Base-by-base conservation (phyloP, 768 basidiomycete genomes). In the Piloderma croceum region DNA sequence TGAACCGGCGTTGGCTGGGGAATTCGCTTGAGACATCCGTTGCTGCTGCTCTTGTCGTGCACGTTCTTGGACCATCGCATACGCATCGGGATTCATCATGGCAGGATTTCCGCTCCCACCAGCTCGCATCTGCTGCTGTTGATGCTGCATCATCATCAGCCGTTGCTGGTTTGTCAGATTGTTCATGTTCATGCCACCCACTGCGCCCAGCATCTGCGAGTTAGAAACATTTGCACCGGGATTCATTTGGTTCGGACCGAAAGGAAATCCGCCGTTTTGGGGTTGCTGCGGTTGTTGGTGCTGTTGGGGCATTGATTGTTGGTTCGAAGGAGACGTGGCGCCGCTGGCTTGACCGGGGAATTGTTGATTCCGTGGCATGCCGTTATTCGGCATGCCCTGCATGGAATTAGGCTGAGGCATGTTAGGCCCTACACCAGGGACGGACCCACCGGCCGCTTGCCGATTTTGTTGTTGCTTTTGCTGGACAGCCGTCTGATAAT, bases 101-200 rank as follows among this genome's bases (percentile, higher is more conserved):
- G 53, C 50, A 7, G 52, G 47, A 11, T 29, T 29, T 15, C 27
- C 27, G 27, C 27, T 15, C 10, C 27, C 27, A 15, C 27, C 27
- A 2, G 18, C 31, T 6, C 22, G 24, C 24, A 25, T 6, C 36
- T 45, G 45, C 32, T 46, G 45, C 22, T 38, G 47, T 18, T 32
- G 41, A 32, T 47, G 36, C 31, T 44, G 46, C 44, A 63, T 58
- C 43, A 63, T 49, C 18, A 77, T 40, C 41, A 77, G 68, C 23
- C 73, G 65, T 47, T 76, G 77, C 22, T 74, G 67, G 7, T 61
- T 56, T 1, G 58, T 54, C 18, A 66, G 48, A 18, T 48, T 56
- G 31, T 54, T 56, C 31, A 47, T 21, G 22, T 53, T 63, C 51
- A 61, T 47, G 15, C 49, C 55, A 31, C 44, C 50, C 31, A 63